Conservation (phyloP, 345 rosid genomes). For the Brassica carinata region DNA sequence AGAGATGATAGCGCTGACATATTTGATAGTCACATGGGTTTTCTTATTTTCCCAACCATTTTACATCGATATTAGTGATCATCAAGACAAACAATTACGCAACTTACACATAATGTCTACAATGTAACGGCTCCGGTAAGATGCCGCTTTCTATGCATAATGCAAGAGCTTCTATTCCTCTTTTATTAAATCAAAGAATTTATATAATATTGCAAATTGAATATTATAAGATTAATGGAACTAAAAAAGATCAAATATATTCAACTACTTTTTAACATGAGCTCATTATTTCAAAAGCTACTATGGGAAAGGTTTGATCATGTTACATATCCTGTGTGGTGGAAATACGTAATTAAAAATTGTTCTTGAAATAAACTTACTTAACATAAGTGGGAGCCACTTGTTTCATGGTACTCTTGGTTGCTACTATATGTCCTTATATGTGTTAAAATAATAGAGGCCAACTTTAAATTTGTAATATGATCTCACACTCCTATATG, state of each 20-base stretch:
- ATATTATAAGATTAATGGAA: background rate
- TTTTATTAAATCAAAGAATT: background rate
- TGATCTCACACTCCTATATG: slow-evolving; percentile 22
- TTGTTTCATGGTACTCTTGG: background rate
- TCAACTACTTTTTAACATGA: slow-evolving; percentile 16
- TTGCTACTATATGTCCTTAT: background rate
- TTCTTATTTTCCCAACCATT: background rate
- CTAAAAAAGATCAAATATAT: background rate
- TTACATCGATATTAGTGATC: slow-evolving; percentile 9
- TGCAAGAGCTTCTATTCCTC: slow-evolving; percentile 5
- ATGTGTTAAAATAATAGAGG: background rate
- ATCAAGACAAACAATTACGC: slow-evolving; percentile 15
- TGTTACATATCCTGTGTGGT: background rate
- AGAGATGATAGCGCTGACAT: slow-evolving; percentile 18
- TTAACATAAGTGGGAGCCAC: background rate
- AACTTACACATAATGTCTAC: background rate
- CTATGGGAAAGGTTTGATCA: slow-evolving; percentile 7
- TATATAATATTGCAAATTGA: background rate
- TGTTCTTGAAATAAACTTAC: background rate
- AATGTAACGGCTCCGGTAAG: slow-evolving; percentile 19
- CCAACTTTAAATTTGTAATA: background rate
- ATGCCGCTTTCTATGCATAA: background rate
- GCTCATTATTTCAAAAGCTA: slow-evolving; percentile 3
- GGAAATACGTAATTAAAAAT: background rate
- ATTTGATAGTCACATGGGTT: background rate